Evolutionary conservation across 306 rosid species (phyloP), one percentile per base, ranked within the genome.

Genomic region (Cucumis melo): DNA sequence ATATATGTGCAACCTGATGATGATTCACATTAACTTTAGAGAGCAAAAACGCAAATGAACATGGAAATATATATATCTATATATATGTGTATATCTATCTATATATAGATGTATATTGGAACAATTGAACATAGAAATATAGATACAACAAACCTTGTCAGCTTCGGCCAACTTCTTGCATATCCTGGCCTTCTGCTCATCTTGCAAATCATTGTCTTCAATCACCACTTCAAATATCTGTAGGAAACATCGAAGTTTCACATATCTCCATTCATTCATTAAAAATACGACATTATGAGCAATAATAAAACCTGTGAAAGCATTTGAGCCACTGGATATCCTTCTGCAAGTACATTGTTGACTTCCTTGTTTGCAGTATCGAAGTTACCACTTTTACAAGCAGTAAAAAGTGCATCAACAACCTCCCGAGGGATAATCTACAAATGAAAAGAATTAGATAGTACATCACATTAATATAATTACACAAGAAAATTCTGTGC

Each of bases 291-390:
- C 55, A 32, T 19, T 13, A 20, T 17, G 68, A 74, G 79, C 32
- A 39, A 80, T 71, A 77, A 24, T 11, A 41, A 79, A 46, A 90
- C 95, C 93, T 89, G 97, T 24, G 84, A 87, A 71, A 94, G 87
- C 86, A 94, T 87, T 82, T 92, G 99, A 76, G 96, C 85, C 81
- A 84, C 97, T 1, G 99, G 97, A 82, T 94, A 94, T 77, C 99
- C 99, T 73, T 94, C 99, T 44, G 96, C 99, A 71, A 92, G 87
- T 73, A 87, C 87, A 85, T 88, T 84, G 79, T 88, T 87, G 82
- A 90, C 99, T 85, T 90, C 93, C 87, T 92, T 89, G 85, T 94
- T 90, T 46, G 97, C 95, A 58, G 78, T 80, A 84, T 94, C 97
- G 86, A 94, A 94, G 89, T 90, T 90, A 73, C 93, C 93, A 82